Base-by-base conservation (phyloP, 2,329 filamentous ascomycete species). In the Talaromyces sp. region DNA sequence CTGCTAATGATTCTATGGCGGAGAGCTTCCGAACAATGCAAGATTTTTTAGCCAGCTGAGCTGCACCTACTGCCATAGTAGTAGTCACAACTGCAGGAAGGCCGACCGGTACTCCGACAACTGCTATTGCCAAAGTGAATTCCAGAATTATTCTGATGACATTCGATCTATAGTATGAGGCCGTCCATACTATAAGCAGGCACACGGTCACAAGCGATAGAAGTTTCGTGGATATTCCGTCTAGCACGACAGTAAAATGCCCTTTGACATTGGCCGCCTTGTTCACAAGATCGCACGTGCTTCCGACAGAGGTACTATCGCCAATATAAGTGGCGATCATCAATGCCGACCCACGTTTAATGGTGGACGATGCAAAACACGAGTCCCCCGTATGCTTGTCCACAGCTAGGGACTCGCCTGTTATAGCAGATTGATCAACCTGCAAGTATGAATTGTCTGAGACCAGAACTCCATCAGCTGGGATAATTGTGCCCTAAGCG, bases 21-120 rank as follows among this genome's bases (percentile, higher is more conserved):
- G 88, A 91, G 48, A 96, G 86, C 81, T 93, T 95, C 80, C 95
- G 91, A 62, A 96, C 91, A 63, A 96, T 95, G 49, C 91, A 91
- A 80, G 92, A 86, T 82, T 93, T 92, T 82, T 91, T 92, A 68
- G 91, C 91, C 54, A 96, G 85, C 75, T 94, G 94, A 59, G 90
- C 89, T 61, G 91, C 91, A 79, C 91, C 91, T 72, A 96, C 91
- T 72, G 91, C 91, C 90, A 96, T 94, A 70, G 91, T 96, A 65
- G 91, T 96, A 66, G 91, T 96, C 56, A 95, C 90, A 78, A 96
- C 91, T 65, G 90, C 91, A 55, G 91, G 91, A 61, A 96, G 89
- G 86, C 91, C 91, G 76, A 96, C 91, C 49, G 91, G 91, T 22
- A 96, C 91, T 83, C 91, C 91, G 57, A 95, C 89, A 61, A 96